A percentile compares a stretch with the other conserved stretches of the same genome.
These are phyloP conservation scores for Paxillus involutus DNA, from an alignment of 768 basidiomycete genomes.

Conservation along the genomic window DNA sequence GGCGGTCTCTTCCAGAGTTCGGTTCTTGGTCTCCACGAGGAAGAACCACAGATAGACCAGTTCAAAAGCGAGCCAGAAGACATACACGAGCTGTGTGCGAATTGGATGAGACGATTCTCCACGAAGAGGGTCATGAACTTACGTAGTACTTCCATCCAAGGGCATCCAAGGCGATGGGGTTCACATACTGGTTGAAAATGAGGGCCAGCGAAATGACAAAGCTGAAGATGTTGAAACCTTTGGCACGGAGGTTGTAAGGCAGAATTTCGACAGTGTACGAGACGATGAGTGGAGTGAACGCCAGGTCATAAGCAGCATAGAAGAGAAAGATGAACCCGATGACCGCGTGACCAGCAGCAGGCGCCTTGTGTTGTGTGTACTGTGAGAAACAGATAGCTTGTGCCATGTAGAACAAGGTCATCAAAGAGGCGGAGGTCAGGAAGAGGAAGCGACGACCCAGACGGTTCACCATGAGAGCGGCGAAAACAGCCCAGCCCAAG, in stretches of 20 bases:
- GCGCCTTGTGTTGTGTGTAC: slow-evolving; percentile 43
- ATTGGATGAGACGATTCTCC: neutral
- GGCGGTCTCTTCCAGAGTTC: slow-evolving; percentile 80
- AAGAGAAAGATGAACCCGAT: slow-evolving; percentile 85
- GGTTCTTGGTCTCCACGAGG: slow-evolving; percentile 70
- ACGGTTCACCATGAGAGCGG: slow-evolving; percentile 61
- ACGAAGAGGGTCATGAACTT: slow-evolving; percentile 14
- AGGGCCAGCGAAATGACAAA: slow-evolving; percentile 67
- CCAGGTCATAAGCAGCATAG: slow-evolving; percentile 77
- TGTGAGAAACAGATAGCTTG: slow-evolving; percentile 68
- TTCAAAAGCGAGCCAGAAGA: slow-evolving; percentile 69
- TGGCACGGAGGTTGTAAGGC: slow-evolving; percentile 79
- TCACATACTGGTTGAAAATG: slow-evolving; percentile 89
- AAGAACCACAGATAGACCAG: slow-evolving; percentile 64
- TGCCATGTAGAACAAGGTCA: slow-evolving; percentile 64
- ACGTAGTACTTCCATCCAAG: slow-evolving; percentile 80
- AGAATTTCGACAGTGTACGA: slow-evolving; percentile 89
- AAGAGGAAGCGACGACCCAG: slow-evolving; percentile 73
- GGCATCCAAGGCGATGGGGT: slow-evolving; percentile 69
- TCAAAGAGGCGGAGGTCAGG: slow-evolving; percentile 55
- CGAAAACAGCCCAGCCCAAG: slow-evolving; percentile 56
- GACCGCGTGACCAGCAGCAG: slow-evolving; percentile 61
- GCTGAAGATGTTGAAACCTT: slow-evolving; percentile 82
- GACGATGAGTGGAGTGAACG: slow-evolving; percentile 85
- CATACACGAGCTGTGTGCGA: slow-evolving; percentile 56